Percentiles rank a stretch among this genome's conserved stretches.
phyloP scores from a whole-genome alignment of 1,284 basidiomycete species.

The Rhodofomes roseus region DNA sequence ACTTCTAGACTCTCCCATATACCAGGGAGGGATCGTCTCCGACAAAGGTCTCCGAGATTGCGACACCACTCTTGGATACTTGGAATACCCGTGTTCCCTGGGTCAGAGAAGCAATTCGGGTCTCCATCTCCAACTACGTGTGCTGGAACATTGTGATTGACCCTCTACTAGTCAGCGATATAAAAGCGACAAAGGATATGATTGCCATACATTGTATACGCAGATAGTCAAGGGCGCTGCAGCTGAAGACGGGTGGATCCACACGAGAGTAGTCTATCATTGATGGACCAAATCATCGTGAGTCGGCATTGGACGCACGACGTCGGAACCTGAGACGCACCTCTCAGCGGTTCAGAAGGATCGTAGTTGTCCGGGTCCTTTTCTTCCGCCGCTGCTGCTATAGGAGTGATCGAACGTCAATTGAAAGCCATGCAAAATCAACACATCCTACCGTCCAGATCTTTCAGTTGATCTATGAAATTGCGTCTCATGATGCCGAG shows the following conservation, averaged over 20 bases:
- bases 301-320: neutral
- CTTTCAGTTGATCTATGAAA: slow-evolving; percentile 47
- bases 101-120: slow-evolving; percentile 46
- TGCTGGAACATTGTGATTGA: slow-evolving; percentile 20
- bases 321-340: slow-evolving; percentile 24
- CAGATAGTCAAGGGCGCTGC: slow-evolving; percentile 50
- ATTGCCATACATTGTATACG: slow-evolving; percentile 27
- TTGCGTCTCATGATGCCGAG: slow-evolving; percentile 37
- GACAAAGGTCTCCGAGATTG: slow-evolving; percentile 43
- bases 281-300: neutral
- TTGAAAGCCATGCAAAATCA: neutral
- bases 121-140: slow-evolving; percentile 55
- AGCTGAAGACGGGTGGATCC: slow-evolving; percentile 52
- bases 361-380: slow-evolving; percentile 46
- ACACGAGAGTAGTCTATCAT: slow-evolving; percentile 45
- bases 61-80: slow-evolving; percentile 54
- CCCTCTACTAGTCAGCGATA: too few species aligned
- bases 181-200: too few species aligned
- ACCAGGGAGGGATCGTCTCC: slow-evolving; percentile 41
- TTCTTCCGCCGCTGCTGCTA: slow-evolving; percentile 46
- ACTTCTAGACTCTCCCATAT: slow-evolving; percentile 41
- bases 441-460: slow-evolving; percentile 40
- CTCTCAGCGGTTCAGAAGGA: slow-evolving; percentile 38
- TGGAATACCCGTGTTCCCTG: slow-evolving; percentile 49
- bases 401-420: neutral